Conservation (phyloP, 306 rosid species). For the Malus fusca region DNA sequence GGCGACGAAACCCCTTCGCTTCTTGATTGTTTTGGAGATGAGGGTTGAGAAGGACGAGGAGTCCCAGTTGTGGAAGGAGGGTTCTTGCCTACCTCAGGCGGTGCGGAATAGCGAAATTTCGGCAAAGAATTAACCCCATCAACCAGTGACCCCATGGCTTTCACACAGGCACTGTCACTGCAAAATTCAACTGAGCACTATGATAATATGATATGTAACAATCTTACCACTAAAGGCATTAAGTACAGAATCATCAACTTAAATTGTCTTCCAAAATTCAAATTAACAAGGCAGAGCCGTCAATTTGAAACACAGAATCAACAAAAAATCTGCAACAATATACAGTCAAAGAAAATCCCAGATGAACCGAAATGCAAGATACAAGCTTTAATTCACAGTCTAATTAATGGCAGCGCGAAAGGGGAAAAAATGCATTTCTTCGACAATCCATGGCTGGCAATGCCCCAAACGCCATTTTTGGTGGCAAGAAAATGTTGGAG, state of each 20-base stretch:
- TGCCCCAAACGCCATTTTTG: conserved; percentile 7
- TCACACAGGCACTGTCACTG: conserved; percentile 16
- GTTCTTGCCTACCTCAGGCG: conserved; percentile 30
- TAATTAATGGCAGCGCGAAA: conserved; percentile 11
- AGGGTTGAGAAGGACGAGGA: conserved; percentile 34
- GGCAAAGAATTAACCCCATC: conserved; percentile 33
- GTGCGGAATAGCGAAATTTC: conserved; percentile 41
- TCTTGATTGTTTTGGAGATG: conserved; percentile 37
- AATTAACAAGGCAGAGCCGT: conserved; percentile 10
- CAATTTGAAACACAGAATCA: conserved; percentile 23
- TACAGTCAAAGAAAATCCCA: conserved; percentile 28
- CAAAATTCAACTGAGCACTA: conserved; percentile 31
- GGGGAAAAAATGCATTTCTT: conserved; percentile 16
- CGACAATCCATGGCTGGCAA: conserved; percentile 7
- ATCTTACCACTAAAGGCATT: conserved; percentile 13
- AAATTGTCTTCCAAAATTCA: background rate
- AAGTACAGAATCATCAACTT: conserved; percentile 29
- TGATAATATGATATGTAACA: conserved; percentile 25
- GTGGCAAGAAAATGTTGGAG: background rate
- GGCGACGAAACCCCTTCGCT: conserved; percentile 40
- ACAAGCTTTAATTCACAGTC: conserved; percentile 17
- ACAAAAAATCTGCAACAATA: conserved; percentile 25
- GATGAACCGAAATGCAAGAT: conserved; percentile 29
- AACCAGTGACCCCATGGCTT: conserved; percentile 48
- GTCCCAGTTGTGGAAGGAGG: conserved; percentile 39